Percentiles rank a stretch among this genome's conserved stretches.
phyloP scores from a whole-genome alignment of 805 yeast species.

The Tetrapisispora pingtungensis region DNA sequence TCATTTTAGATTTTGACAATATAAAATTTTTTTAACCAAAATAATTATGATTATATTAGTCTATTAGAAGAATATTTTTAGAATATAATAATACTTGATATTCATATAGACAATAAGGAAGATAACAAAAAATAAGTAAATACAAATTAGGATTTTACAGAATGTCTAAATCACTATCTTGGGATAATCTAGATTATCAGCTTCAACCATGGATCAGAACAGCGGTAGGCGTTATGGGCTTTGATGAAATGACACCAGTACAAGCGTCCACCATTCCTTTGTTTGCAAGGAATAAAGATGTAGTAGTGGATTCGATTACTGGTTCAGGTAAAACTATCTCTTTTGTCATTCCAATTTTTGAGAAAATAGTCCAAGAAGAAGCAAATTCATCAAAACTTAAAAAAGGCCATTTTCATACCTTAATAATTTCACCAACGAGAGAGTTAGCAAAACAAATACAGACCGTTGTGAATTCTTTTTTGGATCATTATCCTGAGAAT shows the following conservation, averaged over 20 bases:
- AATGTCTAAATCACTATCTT: conserved; percentile 39
- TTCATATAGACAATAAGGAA: no score
- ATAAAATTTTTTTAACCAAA: background rate
- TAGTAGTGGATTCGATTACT: conserved; percentile 93
- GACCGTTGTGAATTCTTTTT: conserved; percentile 48
- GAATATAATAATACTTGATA: no score
- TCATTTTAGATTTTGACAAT: no score
- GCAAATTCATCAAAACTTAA: conserved; percentile 28
- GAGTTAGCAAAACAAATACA: conserved; percentile 65
- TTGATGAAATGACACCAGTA: conserved; percentile 83
- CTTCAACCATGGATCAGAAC: conserved; percentile 60
- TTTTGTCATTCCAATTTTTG: conserved; percentile 72
- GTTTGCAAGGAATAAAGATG: conserved; percentile 77
- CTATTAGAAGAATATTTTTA: no score
- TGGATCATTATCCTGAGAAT: conserved; percentile 48
- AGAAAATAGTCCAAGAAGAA: conserved; percentile 41
- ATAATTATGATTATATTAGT: no score
- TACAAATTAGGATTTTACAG: background rate
- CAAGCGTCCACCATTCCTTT: conserved; percentile 92
- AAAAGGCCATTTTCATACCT: conserved; percentile 59
- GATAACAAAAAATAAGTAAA: no score
- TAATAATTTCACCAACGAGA: conserved; percentile 60
- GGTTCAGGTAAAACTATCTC: conserved; percentile 98
- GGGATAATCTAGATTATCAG: conserved; percentile 46
- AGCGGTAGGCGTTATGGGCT: conserved; percentile 69